Conservation (phyloP, 257 asterid species). For the Solanum phureja region DNA sequence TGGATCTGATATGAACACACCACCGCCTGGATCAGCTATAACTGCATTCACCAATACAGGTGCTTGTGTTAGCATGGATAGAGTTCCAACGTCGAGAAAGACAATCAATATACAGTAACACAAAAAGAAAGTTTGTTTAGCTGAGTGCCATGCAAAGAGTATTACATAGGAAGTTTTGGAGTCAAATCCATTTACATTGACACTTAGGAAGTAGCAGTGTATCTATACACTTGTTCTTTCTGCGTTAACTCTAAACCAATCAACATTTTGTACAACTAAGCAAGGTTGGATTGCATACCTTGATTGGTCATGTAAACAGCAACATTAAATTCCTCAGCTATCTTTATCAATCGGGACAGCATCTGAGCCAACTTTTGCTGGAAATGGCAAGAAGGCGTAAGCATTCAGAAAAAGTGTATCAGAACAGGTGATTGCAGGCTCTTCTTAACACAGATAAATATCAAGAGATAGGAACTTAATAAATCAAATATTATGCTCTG, state of each 20-base stretch:
- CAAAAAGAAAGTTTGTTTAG: neutral
- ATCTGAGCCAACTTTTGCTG: constrained; percentile 99
- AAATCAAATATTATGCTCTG: neutral
- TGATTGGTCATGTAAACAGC: constrained; percentile 99
- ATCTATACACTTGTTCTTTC: neutral
- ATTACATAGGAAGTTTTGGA: neutral
- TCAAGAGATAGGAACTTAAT: neutral
- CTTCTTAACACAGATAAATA: neutral
- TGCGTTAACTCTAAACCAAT: neutral
- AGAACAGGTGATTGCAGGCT: neutral
- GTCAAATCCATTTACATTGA: neutral
- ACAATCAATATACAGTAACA: neutral
- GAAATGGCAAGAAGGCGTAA: neutral
- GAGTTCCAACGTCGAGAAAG: neutral
- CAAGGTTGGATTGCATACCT: constrained; percentile 31
- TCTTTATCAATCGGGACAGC: constrained; percentile 91
- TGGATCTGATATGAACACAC: constrained; percentile 93
- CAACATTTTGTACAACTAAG: neutral
- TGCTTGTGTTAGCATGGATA: neutral
- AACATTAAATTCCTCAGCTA: constrained; percentile 94
- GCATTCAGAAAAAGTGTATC: neutral
- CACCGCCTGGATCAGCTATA: constrained; percentile 98
- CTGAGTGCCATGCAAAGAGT: neutral
- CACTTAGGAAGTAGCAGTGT: neutral
- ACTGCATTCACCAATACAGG: constrained; percentile 45